Evolutionary conservation across 768 basidiomycete species (phyloP).

Genomic region (Serendipita vermifera): DNA sequence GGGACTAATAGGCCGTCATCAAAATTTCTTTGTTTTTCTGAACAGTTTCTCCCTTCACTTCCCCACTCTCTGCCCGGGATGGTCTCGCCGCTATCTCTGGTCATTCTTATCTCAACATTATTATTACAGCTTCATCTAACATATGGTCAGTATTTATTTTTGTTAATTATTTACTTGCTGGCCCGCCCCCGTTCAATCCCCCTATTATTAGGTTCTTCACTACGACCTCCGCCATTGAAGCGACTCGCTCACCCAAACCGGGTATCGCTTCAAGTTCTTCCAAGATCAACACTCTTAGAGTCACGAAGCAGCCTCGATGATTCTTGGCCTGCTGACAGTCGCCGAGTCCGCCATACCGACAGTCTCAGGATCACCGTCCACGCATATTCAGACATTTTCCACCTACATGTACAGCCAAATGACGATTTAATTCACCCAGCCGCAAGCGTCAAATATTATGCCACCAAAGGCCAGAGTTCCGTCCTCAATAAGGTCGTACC

Average conservation of each 20-base stretch:
- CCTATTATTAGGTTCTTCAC: too few species aligned
- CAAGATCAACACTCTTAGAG: constrained; percentile 25
- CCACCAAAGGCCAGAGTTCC: constrained; percentile 33
- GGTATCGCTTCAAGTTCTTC: constrained; percentile 43
- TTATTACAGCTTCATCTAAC: too few species aligned
- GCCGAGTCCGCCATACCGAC: constrained; percentile 50
- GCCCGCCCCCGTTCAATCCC: too few species aligned
- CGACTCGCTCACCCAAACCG: constrained; percentile 38
- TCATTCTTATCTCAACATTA: too few species aligned
- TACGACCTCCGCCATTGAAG: constrained; percentile 36
- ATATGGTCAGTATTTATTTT: too few species aligned
- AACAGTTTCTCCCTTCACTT: too few species aligned
- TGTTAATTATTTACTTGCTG: too few species aligned
- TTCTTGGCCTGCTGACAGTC: constrained; percentile 10
- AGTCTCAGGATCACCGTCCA: constrained; percentile 56
- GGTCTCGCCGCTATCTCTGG: too few species aligned
- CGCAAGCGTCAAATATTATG: constrained; percentile 56
- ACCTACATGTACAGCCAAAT: constrained; percentile 67
- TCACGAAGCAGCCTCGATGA: constrained; percentile 24
- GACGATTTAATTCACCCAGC: constrained; percentile 66
- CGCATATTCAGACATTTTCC: constrained; percentile 50
- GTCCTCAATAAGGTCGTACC: constrained; percentile 43
- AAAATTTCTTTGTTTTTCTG: too few species aligned
- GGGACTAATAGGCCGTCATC: too few species aligned
- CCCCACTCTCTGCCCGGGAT: too few species aligned